Percentiles rank a stretch among this genome's conserved stretches.
These are phyloP conservation scores for Spathaspora girioi DNA, from an alignment of 805 yeast species.

Conservation along the genomic window DNA sequence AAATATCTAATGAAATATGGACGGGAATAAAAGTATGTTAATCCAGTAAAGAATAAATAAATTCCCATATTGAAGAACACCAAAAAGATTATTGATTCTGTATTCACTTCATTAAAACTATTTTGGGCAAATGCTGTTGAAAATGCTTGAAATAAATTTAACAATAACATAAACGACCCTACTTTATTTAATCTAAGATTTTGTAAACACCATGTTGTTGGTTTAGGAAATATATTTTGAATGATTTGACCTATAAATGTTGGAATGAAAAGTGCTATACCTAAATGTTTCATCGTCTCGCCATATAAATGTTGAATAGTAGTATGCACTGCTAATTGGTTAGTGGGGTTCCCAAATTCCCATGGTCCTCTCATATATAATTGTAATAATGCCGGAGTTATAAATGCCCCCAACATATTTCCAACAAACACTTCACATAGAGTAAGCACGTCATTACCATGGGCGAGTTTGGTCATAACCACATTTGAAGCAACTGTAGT, in stretches of 20 bases:
- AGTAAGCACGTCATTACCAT: slow-evolving; percentile 76
- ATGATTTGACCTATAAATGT: slow-evolving; percentile 82
- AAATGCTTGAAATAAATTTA: slow-evolving; percentile 75
- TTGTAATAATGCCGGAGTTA: slow-evolving; percentile 82
- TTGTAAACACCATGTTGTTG: slow-evolving; percentile 55
- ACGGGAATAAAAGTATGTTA: slow-evolving; percentile 59
- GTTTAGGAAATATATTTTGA: slow-evolving; percentile 66
- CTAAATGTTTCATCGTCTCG: slow-evolving; percentile 83
- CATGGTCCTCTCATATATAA: slow-evolving; percentile 60
- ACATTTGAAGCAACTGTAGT: slow-evolving; percentile 91
- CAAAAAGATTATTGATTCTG: slow-evolving; percentile 66
- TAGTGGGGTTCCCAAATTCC: slow-evolving; percentile 72
- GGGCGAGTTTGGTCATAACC: slow-evolving; percentile 83
- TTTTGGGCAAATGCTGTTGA: slow-evolving; percentile 83
- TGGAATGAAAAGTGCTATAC: slow-evolving; percentile 80
- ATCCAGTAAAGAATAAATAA: slow-evolving; percentile 67
- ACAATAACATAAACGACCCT: slow-evolving; percentile 73
- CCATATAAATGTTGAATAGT: slow-evolving; percentile 58
- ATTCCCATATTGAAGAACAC: slow-evolving; percentile 82
- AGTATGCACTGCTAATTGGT: slow-evolving; percentile 45
- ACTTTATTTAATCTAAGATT: slow-evolving; percentile 64
- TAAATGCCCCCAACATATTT: slow-evolving; percentile 78
- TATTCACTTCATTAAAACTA: slow-evolving; percentile 70
- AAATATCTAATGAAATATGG: slow-evolving; percentile 47
- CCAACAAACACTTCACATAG: slow-evolving; percentile 85